A percentile compares a stretch with the other conserved stretches of the same genome.
Evolutionary conservation across 2,329 filamentous ascomycete species (phyloP).

Genomic region (Arthrobotrys sphaeroides): DNA sequence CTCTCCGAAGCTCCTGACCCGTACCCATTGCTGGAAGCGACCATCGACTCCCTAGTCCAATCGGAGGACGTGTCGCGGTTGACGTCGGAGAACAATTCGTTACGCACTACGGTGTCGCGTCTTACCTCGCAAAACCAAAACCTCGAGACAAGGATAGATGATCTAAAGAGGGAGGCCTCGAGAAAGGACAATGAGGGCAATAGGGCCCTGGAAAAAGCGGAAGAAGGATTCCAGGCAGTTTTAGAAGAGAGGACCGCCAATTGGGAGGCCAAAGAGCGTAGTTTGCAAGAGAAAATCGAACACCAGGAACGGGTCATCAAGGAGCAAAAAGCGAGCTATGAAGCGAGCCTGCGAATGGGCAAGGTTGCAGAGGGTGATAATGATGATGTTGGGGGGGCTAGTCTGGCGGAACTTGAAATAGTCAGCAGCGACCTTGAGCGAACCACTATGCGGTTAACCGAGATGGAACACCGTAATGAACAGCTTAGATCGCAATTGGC

Average conservation of each 20-base stretch:
- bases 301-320: conserved; percentile 90
- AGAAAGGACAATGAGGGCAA: conserved; percentile 73
- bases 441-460: conserved; percentile 83
- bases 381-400: conserved; percentile 70
- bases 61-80: conserved; percentile 92
- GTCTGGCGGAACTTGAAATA: conserved; percentile 84
- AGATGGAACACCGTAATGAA: conserved; percentile 93
- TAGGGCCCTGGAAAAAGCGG: conserved; percentile 81
- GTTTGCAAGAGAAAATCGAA: conserved; percentile 89
- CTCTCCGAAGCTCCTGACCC: conserved; percentile 96
- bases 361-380: conserved; percentile 64
- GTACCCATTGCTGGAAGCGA: conserved; percentile 94
- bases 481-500: conserved; percentile 89
- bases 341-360: conserved; percentile 89
- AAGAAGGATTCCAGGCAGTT: conserved; percentile 91
- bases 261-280: conserved; percentile 92
- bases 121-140: conserved; percentile 56
- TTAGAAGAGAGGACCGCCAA: conserved; percentile 94
- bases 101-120: conserved; percentile 77
- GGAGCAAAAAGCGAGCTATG: conserved; percentile 96
- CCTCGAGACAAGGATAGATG: conserved; percentile 58
- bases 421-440: conserved; percentile 90
- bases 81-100: conserved; percentile 83
- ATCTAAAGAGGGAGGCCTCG: conserved; percentile 61
- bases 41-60: conserved; percentile 89